Conservation (phyloP, 176 grass and related monocot genomes). For the Phyllostachys edulis region DNA sequence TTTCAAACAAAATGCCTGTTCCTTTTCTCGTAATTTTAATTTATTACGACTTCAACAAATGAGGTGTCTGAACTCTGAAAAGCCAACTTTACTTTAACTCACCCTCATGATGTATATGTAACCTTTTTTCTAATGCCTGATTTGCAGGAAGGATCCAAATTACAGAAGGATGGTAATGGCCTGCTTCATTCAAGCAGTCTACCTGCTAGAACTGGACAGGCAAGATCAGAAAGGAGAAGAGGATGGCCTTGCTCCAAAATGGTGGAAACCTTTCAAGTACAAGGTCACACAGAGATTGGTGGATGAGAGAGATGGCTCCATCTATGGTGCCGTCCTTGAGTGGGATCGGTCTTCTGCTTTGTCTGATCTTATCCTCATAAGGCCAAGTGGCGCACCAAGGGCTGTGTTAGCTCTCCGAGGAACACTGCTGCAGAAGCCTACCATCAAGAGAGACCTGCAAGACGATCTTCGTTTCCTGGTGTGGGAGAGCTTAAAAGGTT, state of each 20-base stretch:
- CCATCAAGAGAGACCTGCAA: constrained; percentile 72
- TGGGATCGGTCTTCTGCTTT: constrained; percentile 83
- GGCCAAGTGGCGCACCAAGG: constrained; percentile 72
- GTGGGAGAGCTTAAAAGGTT: constrained; percentile 83
- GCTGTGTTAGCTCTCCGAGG: constrained; percentile 76
- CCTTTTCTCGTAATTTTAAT: neutral
- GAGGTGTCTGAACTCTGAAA: constrained; percentile 3
- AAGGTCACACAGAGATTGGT: constrained; percentile 66
- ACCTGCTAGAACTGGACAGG: constrained; percentile 86
- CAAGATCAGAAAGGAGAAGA: constrained; percentile 67
- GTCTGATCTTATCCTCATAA: constrained; percentile 62
- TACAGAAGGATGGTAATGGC: constrained; percentile 91
- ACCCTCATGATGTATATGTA: neutral
- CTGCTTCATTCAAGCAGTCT: constrained; percentile 88
- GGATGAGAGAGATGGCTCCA: constrained; percentile 82
- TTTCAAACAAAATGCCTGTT: neutral
- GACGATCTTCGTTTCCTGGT: constrained; percentile 86
- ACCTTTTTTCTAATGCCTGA: neutral
- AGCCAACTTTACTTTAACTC: neutral
- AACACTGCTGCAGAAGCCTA: constrained; percentile 69
- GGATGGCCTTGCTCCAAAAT: constrained; percentile 74
- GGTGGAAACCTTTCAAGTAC: constrained; percentile 96
- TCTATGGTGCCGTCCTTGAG: constrained; percentile 78
- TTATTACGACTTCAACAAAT: neutral
- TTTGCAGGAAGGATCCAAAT: constrained; percentile 88